A percentile compares a stretch with the other conserved stretches of the same genome.
phyloP scores from a whole-genome alignment of 768 basidiomycete species.

The Plicaturopsis crispa region DNA sequence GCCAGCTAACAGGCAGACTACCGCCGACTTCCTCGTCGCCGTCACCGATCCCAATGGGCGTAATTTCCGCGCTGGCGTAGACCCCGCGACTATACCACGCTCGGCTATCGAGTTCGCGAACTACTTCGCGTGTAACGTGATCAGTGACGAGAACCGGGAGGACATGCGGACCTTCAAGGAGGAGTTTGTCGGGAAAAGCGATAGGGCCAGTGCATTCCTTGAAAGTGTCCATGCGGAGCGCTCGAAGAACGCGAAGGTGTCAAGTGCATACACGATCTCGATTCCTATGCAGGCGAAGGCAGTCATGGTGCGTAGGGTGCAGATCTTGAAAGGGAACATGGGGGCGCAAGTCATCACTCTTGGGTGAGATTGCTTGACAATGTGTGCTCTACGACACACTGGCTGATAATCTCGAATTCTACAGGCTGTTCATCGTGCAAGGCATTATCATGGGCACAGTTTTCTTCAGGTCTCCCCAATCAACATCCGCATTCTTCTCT shows the following conservation, averaged over 20 bases:
- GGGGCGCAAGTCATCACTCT: constrained; percentile 28
- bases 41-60: constrained; percentile 59
- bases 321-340: constrained; percentile 35
- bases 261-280: constrained; percentile 37
- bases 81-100: constrained; percentile 38
- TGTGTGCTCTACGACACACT: constrained; percentile 7
- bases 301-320: constrained; percentile 35
- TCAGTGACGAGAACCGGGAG: constrained; percentile 31
- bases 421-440: constrained; percentile 46
- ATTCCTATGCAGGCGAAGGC: constrained; percentile 37
- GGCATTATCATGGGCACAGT: constrained; percentile 52
- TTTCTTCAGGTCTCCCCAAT: constrained; percentile 48
- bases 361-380: constrained; percentile 17
- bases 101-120: constrained; percentile 52
- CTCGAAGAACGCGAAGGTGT: constrained; percentile 32
- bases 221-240: constrained; percentile 44
- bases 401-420: constrained; percentile 10
- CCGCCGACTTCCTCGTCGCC: constrained; percentile 55
- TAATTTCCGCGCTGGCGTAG: constrained; percentile 33
- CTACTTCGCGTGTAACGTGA: constrained; percentile 32
- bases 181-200: constrained; percentile 35
- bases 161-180: constrained; percentile 39
- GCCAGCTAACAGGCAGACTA: constrained; percentile 58
- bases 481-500: constrained; percentile 62
- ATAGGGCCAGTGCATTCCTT: constrained; percentile 34